These are phyloP conservation scores for Pythium volutum DNA, from an alignment of 352 stramenopile genomes.

Conservation along the genomic window DNA sequence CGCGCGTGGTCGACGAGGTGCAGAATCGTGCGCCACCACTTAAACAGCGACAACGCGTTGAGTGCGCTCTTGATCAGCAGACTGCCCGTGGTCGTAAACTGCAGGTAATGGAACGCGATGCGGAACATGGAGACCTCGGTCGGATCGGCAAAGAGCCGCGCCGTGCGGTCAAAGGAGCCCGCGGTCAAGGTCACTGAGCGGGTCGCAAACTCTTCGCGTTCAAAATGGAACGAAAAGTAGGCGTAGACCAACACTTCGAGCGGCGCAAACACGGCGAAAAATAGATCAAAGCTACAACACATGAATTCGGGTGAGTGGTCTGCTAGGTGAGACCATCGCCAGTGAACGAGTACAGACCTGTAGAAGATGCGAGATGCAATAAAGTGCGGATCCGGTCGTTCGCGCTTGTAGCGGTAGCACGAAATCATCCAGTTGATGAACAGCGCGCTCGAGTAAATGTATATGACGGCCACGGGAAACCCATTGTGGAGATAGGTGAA, in stretches of 20 bases:
- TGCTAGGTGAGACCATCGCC: too few species aligned
- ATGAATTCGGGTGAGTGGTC: too few species aligned
- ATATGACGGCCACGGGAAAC: conserved; percentile 38
- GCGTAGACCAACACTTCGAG: conserved; percentile 40
- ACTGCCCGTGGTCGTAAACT: not conserved
- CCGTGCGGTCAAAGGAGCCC: conserved; percentile 34
- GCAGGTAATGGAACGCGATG: conserved; percentile 44
- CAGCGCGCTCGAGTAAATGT: conserved; percentile 37
- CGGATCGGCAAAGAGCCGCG: conserved; percentile 45
- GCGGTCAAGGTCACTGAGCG: conserved; percentile 29
- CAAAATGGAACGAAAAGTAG: conserved; percentile 40
- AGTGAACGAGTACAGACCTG: not conserved
- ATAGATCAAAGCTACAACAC: conserved; percentile 40
- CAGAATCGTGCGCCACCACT: not conserved
- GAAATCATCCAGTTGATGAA: conserved; percentile 45
- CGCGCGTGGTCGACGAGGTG: not conserved
- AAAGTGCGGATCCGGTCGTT: conserved; percentile 6
- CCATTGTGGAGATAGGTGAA: conserved; percentile 41
- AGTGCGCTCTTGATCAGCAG: conserved; percentile 34
- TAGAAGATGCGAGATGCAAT: conserved; percentile 15
- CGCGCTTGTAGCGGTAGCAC: conserved; percentile 33
- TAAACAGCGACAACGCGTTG: conserved; percentile 19
- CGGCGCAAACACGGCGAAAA: conserved; percentile 59
- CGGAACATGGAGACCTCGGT: conserved; percentile 38
- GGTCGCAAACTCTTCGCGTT: conserved; percentile 33